These are phyloP conservation scores for Closterium sp. DNA, from an alignment of 139 green algal genomes.

Conservation along the genomic window DNA sequence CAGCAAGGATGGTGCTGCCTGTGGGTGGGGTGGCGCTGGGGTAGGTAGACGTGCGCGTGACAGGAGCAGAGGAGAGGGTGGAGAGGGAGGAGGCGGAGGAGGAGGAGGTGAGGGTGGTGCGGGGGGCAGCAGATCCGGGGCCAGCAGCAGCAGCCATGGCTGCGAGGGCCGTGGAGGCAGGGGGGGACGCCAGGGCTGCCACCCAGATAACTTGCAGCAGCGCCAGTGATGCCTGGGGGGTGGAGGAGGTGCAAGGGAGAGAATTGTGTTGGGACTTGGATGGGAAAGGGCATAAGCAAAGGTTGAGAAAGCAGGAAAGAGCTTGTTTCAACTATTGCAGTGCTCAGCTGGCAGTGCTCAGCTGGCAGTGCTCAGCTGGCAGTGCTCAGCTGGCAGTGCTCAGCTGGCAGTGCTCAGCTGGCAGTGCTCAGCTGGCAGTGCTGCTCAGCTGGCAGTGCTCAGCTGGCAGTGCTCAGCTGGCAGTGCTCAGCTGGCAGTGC, in stretches of 20 bases:
- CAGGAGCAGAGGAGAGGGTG: neutral
- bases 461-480: too few species aligned
- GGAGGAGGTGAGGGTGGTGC: neutral
- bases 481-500: too few species aligned
- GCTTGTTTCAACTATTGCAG: too few species aligned
- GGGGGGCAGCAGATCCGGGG: neutral
- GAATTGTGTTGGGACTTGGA: neutral
- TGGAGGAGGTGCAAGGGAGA: neutral
- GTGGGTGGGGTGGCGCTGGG: neutral
- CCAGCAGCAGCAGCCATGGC: slow-evolving; percentile 16
- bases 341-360: too few species aligned
- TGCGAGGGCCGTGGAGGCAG: slow-evolving; percentile 21
- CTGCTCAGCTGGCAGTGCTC: neutral
- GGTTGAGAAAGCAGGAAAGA: too few species aligned
- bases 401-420: too few species aligned
- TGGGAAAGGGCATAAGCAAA: neutral
- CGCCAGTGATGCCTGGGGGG: slow-evolving; percentile 29
- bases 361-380: too few species aligned
- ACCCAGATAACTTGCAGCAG: slow-evolving; percentile 24
- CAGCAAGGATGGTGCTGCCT: neutral
- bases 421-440: too few species aligned
- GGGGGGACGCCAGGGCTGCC: slow-evolving; percentile 29
- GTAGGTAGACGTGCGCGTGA: neutral
- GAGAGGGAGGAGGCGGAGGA: neutral
- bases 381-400: too few species aligned